Evolutionary conservation across 1,284 basidiomycete genomes (phyloP), one percentile per base, ranked within the genome.

Genomic region (Sparassis latifolia): DNA sequence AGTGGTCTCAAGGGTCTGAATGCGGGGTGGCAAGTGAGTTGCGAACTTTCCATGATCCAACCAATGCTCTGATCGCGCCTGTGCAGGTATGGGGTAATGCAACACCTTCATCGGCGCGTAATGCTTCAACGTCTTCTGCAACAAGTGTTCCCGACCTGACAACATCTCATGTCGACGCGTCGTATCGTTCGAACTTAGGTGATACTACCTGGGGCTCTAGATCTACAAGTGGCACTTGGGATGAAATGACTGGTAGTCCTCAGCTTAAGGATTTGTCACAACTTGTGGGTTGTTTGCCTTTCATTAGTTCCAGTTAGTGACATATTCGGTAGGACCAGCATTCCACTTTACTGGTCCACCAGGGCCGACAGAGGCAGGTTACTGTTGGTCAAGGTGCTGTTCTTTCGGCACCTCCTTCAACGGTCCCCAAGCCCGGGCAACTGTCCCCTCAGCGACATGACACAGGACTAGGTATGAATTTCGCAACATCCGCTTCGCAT

Each of bases 21-120:
- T 63, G 70, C 80, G 49, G 79, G 82, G 44, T 89, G 86, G 86
- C 82, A 85, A 77, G 86, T 83, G 53, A 52, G 80, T 71, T 53
- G 29, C 44, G 40, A 7, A 29, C 29, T 41, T 35, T 10, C 33
- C 20, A 40, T 27, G 27, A 3, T 10, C 6, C 20, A 12, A 30
- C 32, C 6, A 29, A 7, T 44, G 9, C 33, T 20, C 20, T 20
- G 20, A 20, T 20, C 40, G 45, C 30, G 6, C 44, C 10, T 37
- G 33, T 33, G 10, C 33, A 87, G 84, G 78, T 82, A 49, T 87
- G 84, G 84, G 73, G 72, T 44, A 72, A 75, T 58, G 62, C 71
- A 28, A 64, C 74, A 42, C 69, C 76, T 33, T 66, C 72, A 30
- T 74, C 78, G 5, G 78, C 78, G 60, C 73, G 81, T 56, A 84